phyloP scores from a whole-genome alignment of 805 yeast genomes.

The Kazachstania martiniae region DNA sequence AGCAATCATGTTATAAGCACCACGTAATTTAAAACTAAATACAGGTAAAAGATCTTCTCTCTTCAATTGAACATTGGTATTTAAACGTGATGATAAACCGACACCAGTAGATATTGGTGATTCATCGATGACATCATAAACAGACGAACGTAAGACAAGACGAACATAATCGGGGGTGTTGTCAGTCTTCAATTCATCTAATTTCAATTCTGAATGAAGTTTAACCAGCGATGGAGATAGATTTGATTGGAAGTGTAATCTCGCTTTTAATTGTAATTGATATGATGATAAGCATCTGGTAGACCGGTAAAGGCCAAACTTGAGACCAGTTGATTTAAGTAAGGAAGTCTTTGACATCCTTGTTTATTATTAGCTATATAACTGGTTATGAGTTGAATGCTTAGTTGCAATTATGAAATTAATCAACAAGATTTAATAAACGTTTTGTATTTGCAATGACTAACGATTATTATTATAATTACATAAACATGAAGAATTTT shows the following conservation, averaged over 20 bases:
- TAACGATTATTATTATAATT: no score
- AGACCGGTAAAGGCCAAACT: no score
- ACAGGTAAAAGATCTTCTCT: constrained; percentile 93
- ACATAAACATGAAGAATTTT: no score
- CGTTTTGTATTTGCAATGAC: no score
- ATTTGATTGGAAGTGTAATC: constrained; percentile 8
- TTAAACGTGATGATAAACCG: constrained; percentile 62
- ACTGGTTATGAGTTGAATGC: no score
- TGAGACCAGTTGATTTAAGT: no score
- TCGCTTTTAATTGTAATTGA: constrained; percentile 7
- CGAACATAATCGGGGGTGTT: constrained; percentile 91
- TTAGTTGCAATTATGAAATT: no score
- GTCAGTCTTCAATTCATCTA: constrained; percentile 42
- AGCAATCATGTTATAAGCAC: constrained; percentile 96
- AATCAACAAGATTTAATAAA: no score
- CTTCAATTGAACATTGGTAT: constrained; percentile 66
- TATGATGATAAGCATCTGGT: no score
- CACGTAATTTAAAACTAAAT: constrained; percentile 90
- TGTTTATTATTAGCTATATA: no score
- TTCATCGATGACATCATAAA: constrained; percentile 88
- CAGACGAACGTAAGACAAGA: constrained; percentile 81
- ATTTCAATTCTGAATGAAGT: constrained; percentile 23
- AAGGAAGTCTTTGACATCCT: no score
- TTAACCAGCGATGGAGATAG: constrained; percentile 15
- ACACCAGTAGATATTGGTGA: constrained; percentile 75